These are phyloP conservation scores for Geranomyces variabilis DNA, from an alignment of 192 early-diverging fungal genomes.

Conservation along the genomic window DNA sequence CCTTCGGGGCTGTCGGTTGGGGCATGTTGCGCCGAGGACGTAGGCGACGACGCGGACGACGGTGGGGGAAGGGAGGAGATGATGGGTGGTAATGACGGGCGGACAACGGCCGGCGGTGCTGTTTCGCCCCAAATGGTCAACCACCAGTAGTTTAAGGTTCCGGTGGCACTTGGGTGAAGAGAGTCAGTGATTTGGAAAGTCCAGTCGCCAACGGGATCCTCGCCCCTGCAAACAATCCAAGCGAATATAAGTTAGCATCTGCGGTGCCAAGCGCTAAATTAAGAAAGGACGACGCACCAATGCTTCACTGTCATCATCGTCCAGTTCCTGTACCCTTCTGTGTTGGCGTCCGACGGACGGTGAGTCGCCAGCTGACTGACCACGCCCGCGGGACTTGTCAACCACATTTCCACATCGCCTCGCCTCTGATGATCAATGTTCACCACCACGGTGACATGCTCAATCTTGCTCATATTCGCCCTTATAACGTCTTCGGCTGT, in stretches of 20 bases:
- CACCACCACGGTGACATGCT: conserved; percentile 88
- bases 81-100: not conserved
- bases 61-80: not conserved
- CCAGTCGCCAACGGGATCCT: conserved; percentile 86
- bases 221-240: conserved; percentile 67
- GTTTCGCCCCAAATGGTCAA: conserved; percentile 45
- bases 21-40: not conserved
- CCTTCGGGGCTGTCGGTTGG: not conserved
- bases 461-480: conserved; percentile 53
- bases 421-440: conserved; percentile 77
- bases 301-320: conserved; percentile 96
- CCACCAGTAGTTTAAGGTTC: conserved; percentile 38
- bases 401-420: conserved; percentile 83
- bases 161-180: conserved; percentile 26
- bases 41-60: conserved; percentile 15
- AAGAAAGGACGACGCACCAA: conserved; percentile 63
- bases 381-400: conserved; percentile 74
- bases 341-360: conserved; percentile 67
- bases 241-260: not conserved
- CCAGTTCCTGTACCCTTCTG: conserved; percentile 79
- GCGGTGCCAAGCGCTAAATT: too few species aligned
- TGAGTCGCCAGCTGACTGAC: conserved; percentile 68
- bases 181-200: conserved; percentile 43
- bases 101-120: not conserved
- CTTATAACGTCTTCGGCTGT: conserved; percentile 50